Evolutionary conservation across 1,284 basidiomycete genomes (phyloP).

Genomic region (Fomes fomentarius): DNA sequence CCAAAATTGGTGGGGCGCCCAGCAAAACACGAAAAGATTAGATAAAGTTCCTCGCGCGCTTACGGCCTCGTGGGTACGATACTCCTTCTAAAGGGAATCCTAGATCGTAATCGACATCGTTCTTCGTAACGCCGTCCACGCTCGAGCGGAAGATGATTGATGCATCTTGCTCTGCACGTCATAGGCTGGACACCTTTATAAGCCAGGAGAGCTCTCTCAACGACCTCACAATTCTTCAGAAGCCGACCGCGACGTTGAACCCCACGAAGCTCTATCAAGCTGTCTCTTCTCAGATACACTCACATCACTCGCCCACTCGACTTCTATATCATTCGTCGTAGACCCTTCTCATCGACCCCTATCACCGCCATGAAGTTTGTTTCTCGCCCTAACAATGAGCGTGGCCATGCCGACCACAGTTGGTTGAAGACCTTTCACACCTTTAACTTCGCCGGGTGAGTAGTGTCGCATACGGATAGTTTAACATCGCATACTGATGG

Average conservation of each 20-base stretch:
- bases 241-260: too few species aligned
- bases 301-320: background rate
- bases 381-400: constrained; percentile 63
- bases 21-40: constrained; percentile 4
- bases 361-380: constrained; percentile 44
- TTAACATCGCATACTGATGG: background rate
- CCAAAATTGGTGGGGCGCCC: constrained; percentile 20
- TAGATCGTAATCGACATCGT: background rate
- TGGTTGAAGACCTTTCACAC: constrained; percentile 95
- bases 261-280: background rate
- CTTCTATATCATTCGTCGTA: background rate
- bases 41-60: constrained; percentile 5
- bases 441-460: constrained; percentile 79
- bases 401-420: constrained; percentile 82
- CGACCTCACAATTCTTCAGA: background rate
- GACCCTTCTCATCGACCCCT: constrained; percentile 6
- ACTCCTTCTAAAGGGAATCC: constrained; percentile 20
- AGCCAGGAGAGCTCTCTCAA: constrained; percentile 1
- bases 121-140: constrained; percentile 2
- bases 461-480: background rate
- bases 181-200: constrained; percentile 10
- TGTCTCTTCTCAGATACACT: constrained; percentile 7
- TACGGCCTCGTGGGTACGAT: constrained; percentile 18
- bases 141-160: constrained; percentile 14
- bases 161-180: constrained; percentile 2